A percentile compares a stretch with the other conserved stretches of the same genome.
phyloP scores from a whole-genome alignment of 495 filamentous ascomycete species.

The Aspergillus avenaceus region DNA sequence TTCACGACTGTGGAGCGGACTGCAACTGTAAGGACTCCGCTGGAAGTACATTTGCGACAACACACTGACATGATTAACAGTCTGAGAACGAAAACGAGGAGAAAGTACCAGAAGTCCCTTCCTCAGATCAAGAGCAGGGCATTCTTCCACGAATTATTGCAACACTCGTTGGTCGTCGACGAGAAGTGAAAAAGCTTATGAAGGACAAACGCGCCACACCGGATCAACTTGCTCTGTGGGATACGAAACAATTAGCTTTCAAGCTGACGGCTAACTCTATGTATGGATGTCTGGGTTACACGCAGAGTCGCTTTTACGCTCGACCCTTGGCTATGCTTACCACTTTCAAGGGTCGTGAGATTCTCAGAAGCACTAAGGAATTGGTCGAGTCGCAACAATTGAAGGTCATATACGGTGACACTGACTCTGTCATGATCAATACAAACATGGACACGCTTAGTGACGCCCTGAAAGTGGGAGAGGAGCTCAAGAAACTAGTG shows the following conservation, averaged over 20 bases:
- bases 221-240: constrained; percentile 90
- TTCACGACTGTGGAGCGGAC: constrained; percentile 90
- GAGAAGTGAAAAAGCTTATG: constrained; percentile 92
- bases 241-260: constrained; percentile 93
- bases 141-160: constrained; percentile 87
- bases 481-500: constrained; percentile 72
- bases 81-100: constrained; percentile 73
- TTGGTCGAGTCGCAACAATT: constrained; percentile 84
- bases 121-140: constrained; percentile 64
- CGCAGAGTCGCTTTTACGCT: constrained; percentile 93
- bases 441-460: constrained; percentile 92
- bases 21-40: constrained; percentile 47
- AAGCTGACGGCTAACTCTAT: constrained; percentile 99
- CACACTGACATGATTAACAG: constrained; percentile 32
- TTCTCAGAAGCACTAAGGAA: constrained; percentile 90
- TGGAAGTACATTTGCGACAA: constrained; percentile 7
- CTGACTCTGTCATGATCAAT: constrained; percentile 99
- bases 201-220: constrained; percentile 83
- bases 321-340: constrained; percentile 92
- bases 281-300: constrained; percentile 98
- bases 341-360: constrained; percentile 96
- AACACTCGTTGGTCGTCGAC: constrained; percentile 80
- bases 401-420: constrained; percentile 96
- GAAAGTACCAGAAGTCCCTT: constrained; percentile 68
- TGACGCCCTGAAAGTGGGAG: constrained; percentile 84